These are phyloP conservation scores for Starmerella vaccinii DNA, from an alignment of 805 yeast genomes.

Conservation along the genomic window DNA sequence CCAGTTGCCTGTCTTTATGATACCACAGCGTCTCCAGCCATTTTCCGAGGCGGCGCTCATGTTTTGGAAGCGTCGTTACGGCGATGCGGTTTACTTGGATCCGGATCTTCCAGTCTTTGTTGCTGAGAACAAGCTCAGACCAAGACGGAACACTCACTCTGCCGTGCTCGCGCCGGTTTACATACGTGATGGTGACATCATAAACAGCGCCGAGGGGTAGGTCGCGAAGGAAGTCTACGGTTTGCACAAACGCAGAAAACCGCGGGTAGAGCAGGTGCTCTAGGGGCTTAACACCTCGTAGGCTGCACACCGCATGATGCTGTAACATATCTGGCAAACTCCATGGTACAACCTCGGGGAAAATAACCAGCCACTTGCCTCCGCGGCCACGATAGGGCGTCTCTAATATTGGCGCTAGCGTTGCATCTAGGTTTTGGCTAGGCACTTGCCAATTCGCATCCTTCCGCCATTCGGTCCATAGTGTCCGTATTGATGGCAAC, in stretches of 20 bases:
- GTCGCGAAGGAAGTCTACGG: slow-evolving; percentile 24
- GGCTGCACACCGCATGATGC: slow-evolving; percentile 47
- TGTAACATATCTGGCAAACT: slow-evolving; percentile 29
- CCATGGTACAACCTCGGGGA: slow-evolving; percentile 67
- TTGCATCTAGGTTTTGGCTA: slow-evolving; percentile 8
- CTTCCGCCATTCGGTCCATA: slow-evolving; percentile 17
- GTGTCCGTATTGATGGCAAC: slow-evolving; percentile 17
- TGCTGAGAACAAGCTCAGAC: slow-evolving; percentile 9
- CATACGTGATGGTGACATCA: slow-evolving; percentile 46
- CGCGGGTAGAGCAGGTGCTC: slow-evolving; percentile 67
- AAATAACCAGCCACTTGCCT: slow-evolving; percentile 47
- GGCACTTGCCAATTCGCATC: slow-evolving; percentile 29
- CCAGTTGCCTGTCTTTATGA: slow-evolving; percentile 42
- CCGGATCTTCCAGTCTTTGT: slow-evolving; percentile 18
- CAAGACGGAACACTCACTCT: slow-evolving; percentile 12
- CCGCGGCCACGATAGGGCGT: slow-evolving; percentile 14
- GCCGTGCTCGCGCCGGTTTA: slow-evolving; percentile 6
- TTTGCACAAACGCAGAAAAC: slow-evolving; percentile 33
- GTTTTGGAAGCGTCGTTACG: slow-evolving; percentile 18
- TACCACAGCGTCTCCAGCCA: slow-evolving; percentile 72
- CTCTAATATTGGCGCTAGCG: slow-evolving; percentile 17
- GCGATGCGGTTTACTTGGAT: slow-evolving; percentile 17
- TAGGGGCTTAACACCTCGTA: slow-evolving; percentile 51
- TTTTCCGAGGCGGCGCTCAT: slow-evolving; percentile 34
- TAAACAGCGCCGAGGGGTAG: slow-evolving; percentile 34